phyloP scores from a whole-genome alignment of 495 filamentous ascomycete genomes.

The Cetradonia linearis region DNA sequence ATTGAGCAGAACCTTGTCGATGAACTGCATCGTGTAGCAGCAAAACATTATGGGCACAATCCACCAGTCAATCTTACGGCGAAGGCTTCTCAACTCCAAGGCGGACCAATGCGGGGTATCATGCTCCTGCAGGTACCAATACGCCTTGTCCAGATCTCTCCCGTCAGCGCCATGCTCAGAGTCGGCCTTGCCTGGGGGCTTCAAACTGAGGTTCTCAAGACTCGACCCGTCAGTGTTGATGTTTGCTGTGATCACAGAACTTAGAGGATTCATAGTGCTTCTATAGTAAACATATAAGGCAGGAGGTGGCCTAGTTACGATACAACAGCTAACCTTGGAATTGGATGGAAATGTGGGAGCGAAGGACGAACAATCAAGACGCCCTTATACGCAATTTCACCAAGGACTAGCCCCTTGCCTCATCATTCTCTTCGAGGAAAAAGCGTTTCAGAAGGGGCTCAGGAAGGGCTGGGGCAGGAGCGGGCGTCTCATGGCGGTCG shows the following conservation, averaged over 20 bases:
- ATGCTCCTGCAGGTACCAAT: constrained; percentile 21
- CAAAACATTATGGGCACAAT: constrained; percentile 51
- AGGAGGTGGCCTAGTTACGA: background rate
- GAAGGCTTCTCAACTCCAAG: constrained; percentile 31
- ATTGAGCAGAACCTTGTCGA: constrained; percentile 57
- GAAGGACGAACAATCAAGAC: background rate
- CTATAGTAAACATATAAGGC: background rate
- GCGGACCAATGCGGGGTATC: constrained; percentile 1
- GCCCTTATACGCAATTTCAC: background rate
- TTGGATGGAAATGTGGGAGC: background rate
- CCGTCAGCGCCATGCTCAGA: constrained; percentile 10
- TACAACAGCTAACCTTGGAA: background rate
- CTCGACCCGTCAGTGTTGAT: background rate
- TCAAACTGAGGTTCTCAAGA: background rate
- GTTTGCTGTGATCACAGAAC: background rate
- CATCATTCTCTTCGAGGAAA: background rate
- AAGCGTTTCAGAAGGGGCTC: background rate
- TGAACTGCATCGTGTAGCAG: constrained; percentile 54
- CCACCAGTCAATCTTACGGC: constrained; percentile 43
- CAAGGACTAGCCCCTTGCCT: background rate
- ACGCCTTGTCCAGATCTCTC: constrained; percentile 13
- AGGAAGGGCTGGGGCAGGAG: background rate
- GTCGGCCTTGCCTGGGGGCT: constrained; percentile 15
- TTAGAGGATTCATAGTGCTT: background rate
- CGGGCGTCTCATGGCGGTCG: background rate